Percentiles rank a stretch among this genome's conserved stretches.
phyloP scores from a whole-genome alignment of 169 alveolate genomes.

The Eimeria sp. region DNA sequence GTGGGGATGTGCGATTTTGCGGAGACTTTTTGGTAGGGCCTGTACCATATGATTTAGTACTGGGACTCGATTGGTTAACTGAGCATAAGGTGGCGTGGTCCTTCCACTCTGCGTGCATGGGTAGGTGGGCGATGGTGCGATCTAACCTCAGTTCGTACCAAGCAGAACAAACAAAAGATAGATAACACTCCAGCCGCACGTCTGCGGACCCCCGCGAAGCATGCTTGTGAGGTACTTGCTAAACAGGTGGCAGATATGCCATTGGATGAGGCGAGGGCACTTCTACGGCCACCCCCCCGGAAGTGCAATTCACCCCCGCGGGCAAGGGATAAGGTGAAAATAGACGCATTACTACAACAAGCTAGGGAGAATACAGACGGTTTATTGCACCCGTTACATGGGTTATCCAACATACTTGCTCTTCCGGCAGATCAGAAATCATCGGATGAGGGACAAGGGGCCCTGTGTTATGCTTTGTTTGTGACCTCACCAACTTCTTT shows the following conservation, averaged over 20 bases:
- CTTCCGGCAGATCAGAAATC: no score
- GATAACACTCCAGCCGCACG: not conserved
- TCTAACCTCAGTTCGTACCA: no score
- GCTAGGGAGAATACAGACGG: not conserved
- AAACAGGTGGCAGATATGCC: conserved; percentile 1
- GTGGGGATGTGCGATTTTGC: not conserved
- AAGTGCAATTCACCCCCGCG: not conserved
- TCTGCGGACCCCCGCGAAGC: not conserved
- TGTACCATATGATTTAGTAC: not conserved
- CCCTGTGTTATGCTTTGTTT: no score
- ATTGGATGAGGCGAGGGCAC: not conserved
- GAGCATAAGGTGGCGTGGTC: not conserved
- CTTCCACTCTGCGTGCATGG: not conserved
- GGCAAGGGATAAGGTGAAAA: not conserved
- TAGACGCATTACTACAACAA: not conserved
- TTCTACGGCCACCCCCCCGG: not conserved
- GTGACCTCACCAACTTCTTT: no score
- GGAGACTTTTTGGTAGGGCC: conserved; percentile 35
- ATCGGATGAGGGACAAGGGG: no score
- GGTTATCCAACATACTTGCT: not conserved
- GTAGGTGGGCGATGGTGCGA: conserved; percentile 5
- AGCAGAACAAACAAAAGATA: not conserved
- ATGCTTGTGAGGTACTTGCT: not conserved
- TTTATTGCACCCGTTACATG: not conserved
- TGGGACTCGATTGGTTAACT: not conserved